phyloP scores from a whole-genome alignment of 768 basidiomycete species.

The Pisolithus sp. region DNA sequence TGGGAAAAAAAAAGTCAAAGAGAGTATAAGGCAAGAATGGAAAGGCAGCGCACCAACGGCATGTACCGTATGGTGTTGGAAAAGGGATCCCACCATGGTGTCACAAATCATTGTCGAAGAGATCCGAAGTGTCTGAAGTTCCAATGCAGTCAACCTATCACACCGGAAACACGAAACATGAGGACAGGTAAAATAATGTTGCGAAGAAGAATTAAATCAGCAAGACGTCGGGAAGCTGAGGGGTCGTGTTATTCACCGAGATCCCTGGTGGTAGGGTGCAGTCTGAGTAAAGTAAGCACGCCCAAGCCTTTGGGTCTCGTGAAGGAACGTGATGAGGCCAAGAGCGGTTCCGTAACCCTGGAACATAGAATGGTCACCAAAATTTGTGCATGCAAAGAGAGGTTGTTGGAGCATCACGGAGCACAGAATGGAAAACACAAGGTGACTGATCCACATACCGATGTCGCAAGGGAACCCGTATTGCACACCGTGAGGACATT shows the following conservation, averaged over 20 bases:
- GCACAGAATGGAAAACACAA: not conserved
- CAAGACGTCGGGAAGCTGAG: not conserved
- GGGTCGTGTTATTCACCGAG: constrained; percentile 39
- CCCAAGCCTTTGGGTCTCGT: constrained; percentile 68
- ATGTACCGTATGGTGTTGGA: constrained; percentile 81
- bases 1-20: constrained; percentile 18
- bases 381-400: constrained; percentile 1
- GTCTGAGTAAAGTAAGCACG: constrained; percentile 92
- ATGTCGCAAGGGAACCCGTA: constrained; percentile 94
- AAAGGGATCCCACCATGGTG: constrained; percentile 93
- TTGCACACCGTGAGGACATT: constrained; percentile 94
- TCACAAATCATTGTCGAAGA: constrained; percentile 95
- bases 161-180: not conserved
- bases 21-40: not conserved
- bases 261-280: constrained; percentile 91
- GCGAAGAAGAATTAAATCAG: not conserved
- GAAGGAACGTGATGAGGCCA: constrained; percentile 86
- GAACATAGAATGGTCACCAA: not conserved
- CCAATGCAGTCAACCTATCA: constrained; percentile 77
- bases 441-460: constrained; percentile 41
- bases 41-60: constrained; percentile 55
- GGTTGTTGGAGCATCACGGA: not conserved
- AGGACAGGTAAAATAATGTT: not conserved
- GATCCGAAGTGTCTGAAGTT: constrained; percentile 77
- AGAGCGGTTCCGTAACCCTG: constrained; percentile 95